Conservation (phyloP, 2,329 filamentous ascomycete species). For the Sporothrix sp. region DNA sequence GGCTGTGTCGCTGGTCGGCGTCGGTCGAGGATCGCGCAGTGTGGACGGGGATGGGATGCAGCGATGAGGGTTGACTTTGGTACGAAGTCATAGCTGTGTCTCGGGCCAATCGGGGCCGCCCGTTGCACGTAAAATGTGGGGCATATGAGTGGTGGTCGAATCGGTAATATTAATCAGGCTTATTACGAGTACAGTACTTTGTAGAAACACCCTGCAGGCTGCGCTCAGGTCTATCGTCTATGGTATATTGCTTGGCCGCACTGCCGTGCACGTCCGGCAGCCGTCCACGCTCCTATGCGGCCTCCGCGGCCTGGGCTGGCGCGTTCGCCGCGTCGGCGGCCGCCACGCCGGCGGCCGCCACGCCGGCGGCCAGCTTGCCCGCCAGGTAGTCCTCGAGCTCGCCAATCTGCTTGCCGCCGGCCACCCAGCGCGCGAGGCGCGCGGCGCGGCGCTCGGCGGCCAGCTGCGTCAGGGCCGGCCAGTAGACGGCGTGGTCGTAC, state of each 20-base stretch:
- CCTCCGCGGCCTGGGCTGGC: not conserved
- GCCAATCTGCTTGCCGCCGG: conserved; percentile 69
- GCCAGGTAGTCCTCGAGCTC: conserved; percentile 83
- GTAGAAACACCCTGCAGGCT: not conserved
- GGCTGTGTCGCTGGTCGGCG: not conserved
- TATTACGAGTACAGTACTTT: not conserved
- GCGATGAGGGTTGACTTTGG: not conserved
- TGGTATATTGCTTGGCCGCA: not conserved
- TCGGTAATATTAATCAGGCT: too few relatives aligned
- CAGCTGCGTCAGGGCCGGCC: conserved; percentile 71
- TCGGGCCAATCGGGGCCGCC: too few relatives aligned
- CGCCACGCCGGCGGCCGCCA: conserved; percentile 14
- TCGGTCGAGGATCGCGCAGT: not conserved
- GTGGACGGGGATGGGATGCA: not conserved
- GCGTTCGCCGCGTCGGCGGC: conserved; percentile 16
- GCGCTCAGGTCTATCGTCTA: too few relatives aligned
- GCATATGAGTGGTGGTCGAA: too few relatives aligned
- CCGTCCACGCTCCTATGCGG: not conserved
- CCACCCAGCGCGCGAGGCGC: conserved; percentile 62
- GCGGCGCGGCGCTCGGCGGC: conserved; percentile 55
- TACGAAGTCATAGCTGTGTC: too few relatives aligned
- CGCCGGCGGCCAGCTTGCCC: conserved; percentile 38
- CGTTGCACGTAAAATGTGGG: too few relatives aligned
- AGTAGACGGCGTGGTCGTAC: conserved; percentile 83
- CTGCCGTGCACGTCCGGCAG: too few relatives aligned